Percentiles rank a stretch among this genome's conserved stretches.
Conservation (phyloP, 495 filamentous ascomycete species). For the Penicillium mononematosum region DNA sequence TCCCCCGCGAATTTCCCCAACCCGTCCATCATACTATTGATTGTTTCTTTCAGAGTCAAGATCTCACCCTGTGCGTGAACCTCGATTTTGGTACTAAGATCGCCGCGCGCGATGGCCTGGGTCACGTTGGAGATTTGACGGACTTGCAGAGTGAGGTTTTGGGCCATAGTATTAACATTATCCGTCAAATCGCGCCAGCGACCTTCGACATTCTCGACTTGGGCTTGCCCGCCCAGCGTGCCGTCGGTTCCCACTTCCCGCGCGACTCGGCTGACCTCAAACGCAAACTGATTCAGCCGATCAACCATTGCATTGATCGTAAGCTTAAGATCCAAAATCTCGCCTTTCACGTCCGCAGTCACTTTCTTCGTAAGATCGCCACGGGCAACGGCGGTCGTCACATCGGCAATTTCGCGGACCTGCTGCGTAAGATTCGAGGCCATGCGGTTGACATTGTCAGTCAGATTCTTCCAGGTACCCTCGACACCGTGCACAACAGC, state of each 20-base stretch:
- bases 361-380: conserved; percentile 91
- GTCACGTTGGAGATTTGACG: conserved; percentile 93
- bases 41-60: conserved; percentile 82
- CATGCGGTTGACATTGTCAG: conserved; percentile 95
- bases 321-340: conserved; percentile 84
- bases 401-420: conserved; percentile 89
- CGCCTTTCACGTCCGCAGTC: conserved; percentile 86
- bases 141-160: conserved; percentile 89
- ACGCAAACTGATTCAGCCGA: conserved; percentile 85
- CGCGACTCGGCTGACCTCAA: conserved; percentile 89
- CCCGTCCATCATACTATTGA: conserved; percentile 94
- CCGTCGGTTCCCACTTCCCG: conserved; percentile 90
- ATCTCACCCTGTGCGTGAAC: conserved; percentile 92
- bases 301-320: conserved; percentile 97
- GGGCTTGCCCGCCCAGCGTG: conserved; percentile 83
- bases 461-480: conserved; percentile 91
- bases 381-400: conserved; percentile 86
- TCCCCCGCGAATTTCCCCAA: conserved; percentile 89
- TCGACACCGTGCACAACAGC: conserved; percentile 92
- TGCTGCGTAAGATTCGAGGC: conserved; percentile 73
- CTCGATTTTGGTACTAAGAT: conserved; percentile 84
- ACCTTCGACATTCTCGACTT: conserved; percentile 87
- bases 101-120: conserved; percentile 83
- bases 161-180: conserved; percentile 94
- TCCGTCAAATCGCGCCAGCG: conserved; percentile 90